These are phyloP conservation scores for Metschnikowia picachoensis DNA, from an alignment of 805 yeast genomes.

Conservation along the genomic window DNA sequence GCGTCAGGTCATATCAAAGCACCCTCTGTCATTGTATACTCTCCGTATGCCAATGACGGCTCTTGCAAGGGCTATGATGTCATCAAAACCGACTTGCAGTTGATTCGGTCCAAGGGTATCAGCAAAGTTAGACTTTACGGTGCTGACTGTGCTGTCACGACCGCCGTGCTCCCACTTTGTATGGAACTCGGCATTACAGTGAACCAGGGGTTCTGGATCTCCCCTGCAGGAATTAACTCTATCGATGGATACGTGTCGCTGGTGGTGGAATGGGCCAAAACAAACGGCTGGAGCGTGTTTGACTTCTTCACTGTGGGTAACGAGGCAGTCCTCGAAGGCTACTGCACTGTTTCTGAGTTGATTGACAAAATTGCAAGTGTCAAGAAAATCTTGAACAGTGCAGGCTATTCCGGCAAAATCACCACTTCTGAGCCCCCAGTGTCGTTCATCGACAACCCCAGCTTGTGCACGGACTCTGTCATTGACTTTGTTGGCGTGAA, in stretches of 20 bases:
- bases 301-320: slow-evolving; percentile 81
- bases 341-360: slow-evolving; percentile 57
- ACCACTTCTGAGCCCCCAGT: slow-evolving; percentile 93
- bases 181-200: slow-evolving; percentile 58
- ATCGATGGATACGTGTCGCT: slow-evolving; percentile 56
- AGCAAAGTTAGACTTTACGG: slow-evolving; percentile 73
- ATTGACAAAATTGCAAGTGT: slow-evolving; percentile 62
- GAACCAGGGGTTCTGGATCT: slow-evolving; percentile 87
- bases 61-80: slow-evolving; percentile 58
- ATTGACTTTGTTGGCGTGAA: slow-evolving; percentile 85
- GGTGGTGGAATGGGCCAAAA: slow-evolving; percentile 46
- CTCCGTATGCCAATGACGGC: slow-evolving; percentile 71
- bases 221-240: slow-evolving; percentile 59
- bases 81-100: slow-evolving; percentile 55
- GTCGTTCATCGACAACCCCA: slow-evolving; percentile 57
- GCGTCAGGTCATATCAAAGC: slow-evolving; percentile 24
- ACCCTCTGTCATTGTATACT: slow-evolving; percentile 66
- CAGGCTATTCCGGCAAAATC: slow-evolving; percentile 74
- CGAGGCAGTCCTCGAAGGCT: slow-evolving; percentile 73
- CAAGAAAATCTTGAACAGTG: slow-evolving; percentile 50
- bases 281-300: slow-evolving; percentile 67
- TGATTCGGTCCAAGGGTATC: slow-evolving; percentile 60
- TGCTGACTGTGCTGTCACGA: slow-evolving; percentile 73
- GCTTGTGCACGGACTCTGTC: slow-evolving; percentile 62
- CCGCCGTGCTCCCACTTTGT: slow-evolving; percentile 62